Evolutionary conservation across 2,329 filamentous ascomycete genomes (phyloP), one percentile per base, ranked within the genome.

Genomic region (Scopulariopsis brevicaulis): DNA sequence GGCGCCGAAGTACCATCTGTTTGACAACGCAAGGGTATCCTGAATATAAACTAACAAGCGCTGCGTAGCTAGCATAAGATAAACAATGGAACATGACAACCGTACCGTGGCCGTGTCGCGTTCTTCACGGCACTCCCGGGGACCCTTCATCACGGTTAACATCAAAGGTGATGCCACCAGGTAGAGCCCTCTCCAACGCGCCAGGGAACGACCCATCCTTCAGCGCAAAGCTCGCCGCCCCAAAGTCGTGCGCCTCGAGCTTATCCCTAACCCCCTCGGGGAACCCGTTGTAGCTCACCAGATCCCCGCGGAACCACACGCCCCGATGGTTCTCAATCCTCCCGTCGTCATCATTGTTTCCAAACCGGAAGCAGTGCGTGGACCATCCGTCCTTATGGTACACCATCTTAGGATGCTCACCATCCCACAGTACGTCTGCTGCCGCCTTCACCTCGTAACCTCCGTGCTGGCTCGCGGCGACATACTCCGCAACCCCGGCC

Each of bases 321-420:
- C 69, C 69, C 46, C 62, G 66, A 40, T 66, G 64, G 58, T 73
- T 73, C 64, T 72, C 70, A 24, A 67, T 60, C 1, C 22, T 24
- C 8, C 28, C 28, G 2, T 65, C 66, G 6, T 68, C 67, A 1
- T 54, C 59, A 0, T 58, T 59, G 15, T 60, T 62, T 6, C 62
- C 66, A 57, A 71, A 70, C 15, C 71, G 69, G 65, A 73, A 71
- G 54, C 64, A 67, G 60, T 73, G 71, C 18, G 70, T 73, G 12
- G 58, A 60, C 1, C 51, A 60, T 6, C 66, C 65, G 54, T 72
- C 70, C 62, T 73, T 73, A 61, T 73, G 70, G 61, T 72, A 73
- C 7, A 73, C 68, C 1, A 73, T 61, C 65, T 72, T 73, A 48
- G 69, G 67, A 15, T 69, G 69, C 11, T 63, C 58, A 10, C 59